Evolutionary conservation across 352 stramenopile species (phyloP).

Genomic region (Phytophthora pisi): DNA sequence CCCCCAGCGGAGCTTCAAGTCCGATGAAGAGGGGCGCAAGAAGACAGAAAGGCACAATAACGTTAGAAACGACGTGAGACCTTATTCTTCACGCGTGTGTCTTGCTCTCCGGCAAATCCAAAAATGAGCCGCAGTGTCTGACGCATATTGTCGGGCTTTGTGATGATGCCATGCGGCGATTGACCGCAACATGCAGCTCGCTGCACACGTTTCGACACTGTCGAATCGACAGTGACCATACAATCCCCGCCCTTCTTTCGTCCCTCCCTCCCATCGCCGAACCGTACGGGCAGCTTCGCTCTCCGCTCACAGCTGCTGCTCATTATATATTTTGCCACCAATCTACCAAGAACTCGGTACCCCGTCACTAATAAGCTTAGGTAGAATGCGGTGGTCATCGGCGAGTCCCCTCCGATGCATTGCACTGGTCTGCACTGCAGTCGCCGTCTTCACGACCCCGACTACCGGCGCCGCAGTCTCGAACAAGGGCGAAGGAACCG

Average conservation of each 20-base stretch:
- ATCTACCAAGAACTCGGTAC: neutral
- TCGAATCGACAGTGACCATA: too few relatives aligned
- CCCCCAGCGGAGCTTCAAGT: too few relatives aligned
- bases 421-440: conserved; percentile 1
- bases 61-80: neutral
- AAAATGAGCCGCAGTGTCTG: conserved; percentile 7
- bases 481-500: conserved; percentile 20
- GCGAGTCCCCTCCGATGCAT: conserved; percentile 5
- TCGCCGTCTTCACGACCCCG: conserved; percentile 6
- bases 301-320: conserved; percentile 2
- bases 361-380: too few relatives aligned
- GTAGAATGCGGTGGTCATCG: conserved; percentile 5
- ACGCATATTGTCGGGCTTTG: conserved; percentile 6
- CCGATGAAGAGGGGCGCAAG: too few relatives aligned
- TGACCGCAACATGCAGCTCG: conserved; percentile 7
- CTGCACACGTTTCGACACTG: conserved; percentile 12
- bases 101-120: conserved; percentile 5
- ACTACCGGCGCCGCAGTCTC: neutral
- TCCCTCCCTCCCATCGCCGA: conserved; percentile 1
- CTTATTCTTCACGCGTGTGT: neutral
- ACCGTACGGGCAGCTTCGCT: conserved; percentile 14
- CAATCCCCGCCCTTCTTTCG: conserved; percentile 18
- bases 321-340: conserved; percentile 23
- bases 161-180: conserved; percentile 27
- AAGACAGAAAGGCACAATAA: too few relatives aligned